These are phyloP conservation scores for Oenanthe javanica DNA, from an alignment of 140 eudicot genomes.

Conservation along the genomic window DNA sequence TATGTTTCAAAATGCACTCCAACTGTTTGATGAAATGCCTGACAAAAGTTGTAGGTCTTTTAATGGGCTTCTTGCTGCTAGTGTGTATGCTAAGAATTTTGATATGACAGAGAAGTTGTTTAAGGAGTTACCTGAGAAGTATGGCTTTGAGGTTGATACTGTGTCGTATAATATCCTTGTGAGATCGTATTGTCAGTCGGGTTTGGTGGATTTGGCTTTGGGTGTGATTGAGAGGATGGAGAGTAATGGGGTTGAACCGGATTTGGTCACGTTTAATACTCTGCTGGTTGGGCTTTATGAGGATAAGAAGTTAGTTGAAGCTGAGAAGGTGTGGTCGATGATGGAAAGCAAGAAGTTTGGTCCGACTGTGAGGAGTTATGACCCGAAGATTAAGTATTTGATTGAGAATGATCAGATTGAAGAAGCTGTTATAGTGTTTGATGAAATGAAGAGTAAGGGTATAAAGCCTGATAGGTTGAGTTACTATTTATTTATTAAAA, in stretches of 20 bases:
- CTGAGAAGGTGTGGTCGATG: constrained; percentile 22
- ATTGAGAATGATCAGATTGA: constrained; percentile 24
- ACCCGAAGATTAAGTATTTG: constrained; percentile 35
- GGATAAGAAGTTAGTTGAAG: constrained; percentile 39
- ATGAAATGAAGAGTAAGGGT: constrained; percentile 25
- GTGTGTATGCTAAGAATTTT: constrained; percentile 28
- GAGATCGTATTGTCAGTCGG: constrained; percentile 42
- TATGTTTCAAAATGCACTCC: constrained; percentile 57
- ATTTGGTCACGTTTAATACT: constrained; percentile 52
- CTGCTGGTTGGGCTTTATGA: constrained; percentile 32
- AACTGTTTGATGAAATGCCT: constrained; percentile 66
- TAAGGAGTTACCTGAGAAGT: constrained; percentile 30
- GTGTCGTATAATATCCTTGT: constrained; percentile 36
- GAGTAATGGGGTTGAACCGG: constrained; percentile 40
- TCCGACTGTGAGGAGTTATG: constrained; percentile 41
- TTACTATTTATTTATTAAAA: constrained; percentile 35
- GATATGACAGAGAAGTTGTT: constrained; percentile 30
- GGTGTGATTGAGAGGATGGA: constrained; percentile 41
- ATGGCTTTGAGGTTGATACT: constrained; percentile 29
- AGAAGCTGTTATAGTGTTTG: constrained; percentile 33
- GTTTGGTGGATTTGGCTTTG: constrained; percentile 31
- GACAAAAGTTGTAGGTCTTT: constrained; percentile 34
- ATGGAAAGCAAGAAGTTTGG: constrained; percentile 23
- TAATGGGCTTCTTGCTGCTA: constrained; percentile 59
- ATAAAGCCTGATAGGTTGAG: constrained; percentile 38